A percentile compares a stretch with the other conserved stretches of the same genome.
Evolutionary conservation across 1,139 yeast species (phyloP).

Genomic region (Debaryomyces nepalensis): DNA sequence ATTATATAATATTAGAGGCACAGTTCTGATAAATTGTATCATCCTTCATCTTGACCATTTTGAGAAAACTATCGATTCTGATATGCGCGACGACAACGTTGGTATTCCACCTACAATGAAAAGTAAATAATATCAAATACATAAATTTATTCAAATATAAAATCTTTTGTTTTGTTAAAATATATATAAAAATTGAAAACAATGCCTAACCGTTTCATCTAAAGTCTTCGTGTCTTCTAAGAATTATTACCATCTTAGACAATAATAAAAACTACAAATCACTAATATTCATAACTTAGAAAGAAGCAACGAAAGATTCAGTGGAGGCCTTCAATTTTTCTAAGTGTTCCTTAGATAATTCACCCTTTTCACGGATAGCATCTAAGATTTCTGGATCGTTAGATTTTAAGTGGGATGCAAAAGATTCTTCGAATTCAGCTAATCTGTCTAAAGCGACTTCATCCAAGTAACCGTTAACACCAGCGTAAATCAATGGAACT

Average conservation of each 20-base stretch:
- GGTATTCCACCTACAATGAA: too few species aligned
- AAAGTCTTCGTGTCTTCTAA: conserved; percentile 15
- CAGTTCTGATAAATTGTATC: too few species aligned
- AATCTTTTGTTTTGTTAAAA: conserved; percentile 14
- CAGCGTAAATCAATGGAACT: conserved; percentile 98
- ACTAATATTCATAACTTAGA: conserved; percentile 39
- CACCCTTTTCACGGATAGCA: conserved; percentile 88
- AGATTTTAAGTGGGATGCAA: conserved; percentile 88
- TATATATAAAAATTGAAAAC: conserved; percentile 17
- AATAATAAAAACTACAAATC: conserved; percentile 14
- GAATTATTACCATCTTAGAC: conserved; percentile 13
- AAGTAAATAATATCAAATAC: conserved; percentile 14
- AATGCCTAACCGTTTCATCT: conserved; percentile 17
- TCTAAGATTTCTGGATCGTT: conserved; percentile 84
- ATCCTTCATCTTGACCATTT: too few species aligned
- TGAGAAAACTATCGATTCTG: too few species aligned
- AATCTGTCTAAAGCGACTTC: conserved; percentile 82
- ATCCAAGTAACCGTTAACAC: conserved; percentile 99
- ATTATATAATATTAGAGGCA: too few species aligned
- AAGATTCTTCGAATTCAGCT: conserved; percentile 89
- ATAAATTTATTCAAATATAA: conserved; percentile 15
- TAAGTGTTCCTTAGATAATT: conserved; percentile 84
- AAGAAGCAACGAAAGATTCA: conserved; percentile 89
- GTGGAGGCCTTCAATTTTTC: conserved; percentile 89
- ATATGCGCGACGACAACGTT: too few species aligned